Conservation (phyloP, 2,329 filamentous ascomycete species). For the Sporothrix brunneoviolacea region DNA sequence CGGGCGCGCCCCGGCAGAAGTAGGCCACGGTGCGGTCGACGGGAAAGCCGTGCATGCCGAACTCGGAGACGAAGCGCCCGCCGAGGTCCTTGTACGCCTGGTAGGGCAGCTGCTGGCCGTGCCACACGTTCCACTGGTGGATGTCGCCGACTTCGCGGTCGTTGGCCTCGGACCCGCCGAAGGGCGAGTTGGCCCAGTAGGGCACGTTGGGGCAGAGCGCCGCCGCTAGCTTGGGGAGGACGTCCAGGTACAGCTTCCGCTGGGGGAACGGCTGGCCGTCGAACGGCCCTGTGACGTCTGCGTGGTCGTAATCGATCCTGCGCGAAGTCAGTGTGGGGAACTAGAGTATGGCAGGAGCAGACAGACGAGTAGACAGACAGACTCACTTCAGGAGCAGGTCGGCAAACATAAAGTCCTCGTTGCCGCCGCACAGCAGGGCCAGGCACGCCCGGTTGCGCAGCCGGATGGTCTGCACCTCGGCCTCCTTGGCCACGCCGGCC, state of each 20-base stretch:
- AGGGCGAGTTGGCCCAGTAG: conserved; percentile 66
- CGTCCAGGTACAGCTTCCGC: conserved; percentile 70
- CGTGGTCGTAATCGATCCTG: too few relatives aligned
- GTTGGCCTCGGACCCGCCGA: conserved; percentile 50
- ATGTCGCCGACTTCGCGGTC: conserved; percentile 70
- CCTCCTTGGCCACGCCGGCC: too few relatives aligned
- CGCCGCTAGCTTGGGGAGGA: conserved; percentile 58
- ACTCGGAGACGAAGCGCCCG: conserved; percentile 72
- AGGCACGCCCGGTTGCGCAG: too few relatives aligned
- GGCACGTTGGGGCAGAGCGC: conserved; percentile 38
- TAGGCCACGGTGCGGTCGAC: conserved; percentile 69
- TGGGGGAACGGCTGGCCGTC: conserved; percentile 68
- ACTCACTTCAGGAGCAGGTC: too few relatives aligned
- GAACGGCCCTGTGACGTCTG: too few relatives aligned
- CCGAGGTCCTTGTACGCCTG: conserved; percentile 64
- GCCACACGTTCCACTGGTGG: conserved; percentile 79
- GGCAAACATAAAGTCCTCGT: too few relatives aligned
- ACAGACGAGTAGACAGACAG: too few relatives aligned
- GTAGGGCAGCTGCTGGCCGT: conserved; percentile 57
- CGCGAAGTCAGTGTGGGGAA: too few relatives aligned
- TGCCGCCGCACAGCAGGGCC: too few relatives aligned
- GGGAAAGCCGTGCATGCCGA: conserved; percentile 77
- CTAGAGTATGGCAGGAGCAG: too few relatives aligned
- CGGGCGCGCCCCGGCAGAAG: conserved; percentile 57
- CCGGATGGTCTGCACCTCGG: too few relatives aligned